Evolutionary conservation across 2,329 filamentous ascomycete genomes (phyloP).

Genomic region (Sarocladiaceae sp.): DNA sequence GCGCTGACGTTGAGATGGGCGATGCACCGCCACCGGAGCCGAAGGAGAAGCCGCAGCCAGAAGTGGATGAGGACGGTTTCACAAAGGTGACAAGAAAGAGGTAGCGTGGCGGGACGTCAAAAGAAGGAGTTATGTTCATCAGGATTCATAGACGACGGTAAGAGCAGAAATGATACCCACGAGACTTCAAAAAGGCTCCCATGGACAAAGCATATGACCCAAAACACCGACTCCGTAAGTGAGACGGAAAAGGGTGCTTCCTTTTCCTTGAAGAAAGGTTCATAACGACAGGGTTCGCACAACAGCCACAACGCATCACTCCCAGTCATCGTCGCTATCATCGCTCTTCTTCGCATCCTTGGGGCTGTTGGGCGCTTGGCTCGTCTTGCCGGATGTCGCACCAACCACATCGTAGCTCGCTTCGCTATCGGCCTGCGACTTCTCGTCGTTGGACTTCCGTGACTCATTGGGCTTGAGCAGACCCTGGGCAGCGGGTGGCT

Average conservation of each 20-base stretch:
- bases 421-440: constrained; percentile 87
- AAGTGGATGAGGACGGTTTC: constrained; percentile 78
- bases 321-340: constrained; percentile 63
- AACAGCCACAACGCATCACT: constrained; percentile 36
- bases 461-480: constrained; percentile 57
- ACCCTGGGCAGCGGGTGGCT: constrained; percentile 34
- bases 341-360: constrained; percentile 34
- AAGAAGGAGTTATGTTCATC: not conserved
- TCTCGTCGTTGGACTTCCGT: constrained; percentile 77
- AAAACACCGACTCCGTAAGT: constrained; percentile 7
- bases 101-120: too few species aligned
- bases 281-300: too few species aligned
- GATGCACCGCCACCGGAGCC: constrained; percentile 58
- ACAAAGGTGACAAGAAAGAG: constrained; percentile 68
- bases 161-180: constrained; percentile 7
- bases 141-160: constrained; percentile 1
- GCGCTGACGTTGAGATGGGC: constrained; percentile 58
- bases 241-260: too few species aligned
- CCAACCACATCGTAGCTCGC: constrained; percentile 93
- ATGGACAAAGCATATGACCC: not conserved
- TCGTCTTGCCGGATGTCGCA: constrained; percentile 66
- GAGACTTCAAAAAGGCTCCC: not conserved
- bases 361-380: constrained; percentile 66
- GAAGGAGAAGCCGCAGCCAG: constrained; percentile 60
- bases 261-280: too few species aligned